These are phyloP conservation scores for Entomophthora muscae DNA, from an alignment of 371 early-diverging fungal species.

Conservation along the genomic window DNA sequence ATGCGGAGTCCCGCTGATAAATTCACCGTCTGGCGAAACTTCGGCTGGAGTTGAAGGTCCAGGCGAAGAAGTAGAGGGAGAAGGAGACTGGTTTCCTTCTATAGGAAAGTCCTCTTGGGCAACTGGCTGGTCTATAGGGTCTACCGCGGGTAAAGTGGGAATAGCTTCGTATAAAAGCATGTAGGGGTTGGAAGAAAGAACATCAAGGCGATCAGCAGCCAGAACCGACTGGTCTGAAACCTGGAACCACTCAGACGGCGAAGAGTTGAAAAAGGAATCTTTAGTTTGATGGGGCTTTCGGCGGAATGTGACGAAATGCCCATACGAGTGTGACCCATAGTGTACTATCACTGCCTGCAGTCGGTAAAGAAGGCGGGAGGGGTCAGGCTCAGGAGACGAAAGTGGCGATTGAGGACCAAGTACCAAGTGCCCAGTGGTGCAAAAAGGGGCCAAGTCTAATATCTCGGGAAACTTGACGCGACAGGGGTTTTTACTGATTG, in stretches of 20 bases:
- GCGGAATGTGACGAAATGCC: slow-evolving; percentile 86
- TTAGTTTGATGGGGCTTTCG: slow-evolving; percentile 27
- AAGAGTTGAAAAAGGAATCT: slow-evolving; percentile 22
- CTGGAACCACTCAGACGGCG: slow-evolving; percentile 49
- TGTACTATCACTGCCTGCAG: slow-evolving; percentile 77
- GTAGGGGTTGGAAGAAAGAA: slow-evolving; percentile 57
- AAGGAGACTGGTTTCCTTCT: slow-evolving; percentile 4
- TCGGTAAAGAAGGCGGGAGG: slow-evolving; percentile 26
- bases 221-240: slow-evolving; percentile 83
- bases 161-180: slow-evolving; percentile 77
- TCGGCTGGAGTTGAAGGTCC: slow-evolving; percentile 7
- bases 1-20: background rate
- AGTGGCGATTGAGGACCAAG: slow-evolving; percentile 23
- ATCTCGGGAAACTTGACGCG: slow-evolving; percentile 49
- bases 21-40: slow-evolving; percentile 1
- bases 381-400: slow-evolving; percentile 12
- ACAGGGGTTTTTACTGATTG: slow-evolving; percentile 51
- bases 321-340: slow-evolving; percentile 73
- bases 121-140: background rate
- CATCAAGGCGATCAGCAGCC: slow-evolving; percentile 46
- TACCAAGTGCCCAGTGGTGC: slow-evolving; percentile 31
- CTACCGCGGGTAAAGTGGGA: background rate
- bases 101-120: background rate
- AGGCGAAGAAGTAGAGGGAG: slow-evolving; percentile 4
- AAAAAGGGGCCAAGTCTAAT: slow-evolving; percentile 47